Evolutionary conservation across 2,329 filamentous ascomycete genomes (phyloP).

Genomic region (Fusarium globosum): DNA sequence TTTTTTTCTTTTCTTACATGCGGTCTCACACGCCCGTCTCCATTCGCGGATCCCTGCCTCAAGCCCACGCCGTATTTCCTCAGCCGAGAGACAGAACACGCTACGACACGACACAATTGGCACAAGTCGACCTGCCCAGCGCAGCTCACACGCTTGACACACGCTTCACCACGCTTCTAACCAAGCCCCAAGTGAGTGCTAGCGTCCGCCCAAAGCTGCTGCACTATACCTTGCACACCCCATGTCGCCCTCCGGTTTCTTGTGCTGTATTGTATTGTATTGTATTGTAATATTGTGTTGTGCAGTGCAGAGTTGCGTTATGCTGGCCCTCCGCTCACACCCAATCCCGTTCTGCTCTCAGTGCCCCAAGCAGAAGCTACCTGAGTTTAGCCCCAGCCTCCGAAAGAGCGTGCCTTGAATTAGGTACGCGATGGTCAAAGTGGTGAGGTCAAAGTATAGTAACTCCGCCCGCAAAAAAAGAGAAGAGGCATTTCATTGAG

Average conservation of each 20-base stretch:
- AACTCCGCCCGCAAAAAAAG: conserved; percentile 14
- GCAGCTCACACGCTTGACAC: conserved; percentile 36
- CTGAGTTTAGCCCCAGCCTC: conserved; percentile 34
- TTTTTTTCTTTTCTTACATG: conserved; percentile 9
- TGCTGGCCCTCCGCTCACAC: conserved; percentile 35
- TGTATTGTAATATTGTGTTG: conserved; percentile 11
- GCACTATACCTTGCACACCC: conserved; percentile 37
- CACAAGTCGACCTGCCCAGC: conserved; percentile 37
- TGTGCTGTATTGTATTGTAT: conserved; percentile 10
- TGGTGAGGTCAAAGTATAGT: conserved; percentile 34
- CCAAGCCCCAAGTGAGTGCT: conserved; percentile 37
- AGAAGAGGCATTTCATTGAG: background rate
- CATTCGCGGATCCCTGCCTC: conserved; percentile 44
- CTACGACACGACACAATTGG: conserved; percentile 47
- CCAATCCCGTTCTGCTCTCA: conserved; percentile 29
- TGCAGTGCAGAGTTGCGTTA: conserved; percentile 16
- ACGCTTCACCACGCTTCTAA: conserved; percentile 37
- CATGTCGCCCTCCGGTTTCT: conserved; percentile 26
- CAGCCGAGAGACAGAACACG: conserved; percentile 46
- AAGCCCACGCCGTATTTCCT: conserved; percentile 39
- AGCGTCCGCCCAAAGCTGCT: conserved; percentile 20
- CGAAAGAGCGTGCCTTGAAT: conserved; percentile 39
- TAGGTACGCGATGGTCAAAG: conserved; percentile 17
- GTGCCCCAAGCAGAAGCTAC: conserved; percentile 30
- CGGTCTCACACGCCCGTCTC: conserved; percentile 37